Conservation (phyloP, 495 filamentous ascomycete genomes). For the Coniosporium apollinis region DNA sequence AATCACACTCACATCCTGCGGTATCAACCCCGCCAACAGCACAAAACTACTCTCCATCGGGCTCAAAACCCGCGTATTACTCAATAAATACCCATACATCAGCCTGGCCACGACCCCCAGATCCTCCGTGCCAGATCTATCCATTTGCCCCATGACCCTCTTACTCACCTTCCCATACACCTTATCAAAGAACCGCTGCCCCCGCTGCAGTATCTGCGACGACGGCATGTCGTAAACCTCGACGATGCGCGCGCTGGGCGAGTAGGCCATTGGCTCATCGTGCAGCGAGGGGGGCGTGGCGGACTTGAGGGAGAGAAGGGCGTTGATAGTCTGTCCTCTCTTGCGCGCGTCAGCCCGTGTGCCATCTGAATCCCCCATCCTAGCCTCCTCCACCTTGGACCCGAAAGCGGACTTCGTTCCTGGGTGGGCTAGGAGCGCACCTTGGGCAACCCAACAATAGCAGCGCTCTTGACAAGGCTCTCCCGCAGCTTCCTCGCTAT, state of each 20-base stretch:
- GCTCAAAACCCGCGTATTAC: slow-evolving; percentile 30
- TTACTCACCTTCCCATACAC: slow-evolving; percentile 36
- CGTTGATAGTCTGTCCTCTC: slow-evolving; percentile 31
- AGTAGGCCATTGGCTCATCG: slow-evolving; percentile 24
- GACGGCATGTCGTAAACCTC: slow-evolving; percentile 23
- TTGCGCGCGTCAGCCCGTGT: too few species aligned
- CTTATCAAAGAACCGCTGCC: slow-evolving; percentile 32
- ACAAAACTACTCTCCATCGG: slow-evolving; percentile 34
- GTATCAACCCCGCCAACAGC: slow-evolving; percentile 38
- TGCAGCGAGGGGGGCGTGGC: slow-evolving; percentile 30
- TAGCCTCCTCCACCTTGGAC: too few species aligned
- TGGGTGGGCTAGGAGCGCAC: slow-evolving; percentile 22
- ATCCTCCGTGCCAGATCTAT: slow-evolving; percentile 36
- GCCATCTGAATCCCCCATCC: too few species aligned
- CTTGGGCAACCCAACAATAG: slow-evolving; percentile 37
- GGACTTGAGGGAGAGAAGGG: slow-evolving; percentile 30
- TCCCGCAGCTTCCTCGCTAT: slow-evolving; percentile 36
- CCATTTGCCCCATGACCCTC: slow-evolving; percentile 37
- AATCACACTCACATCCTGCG: slow-evolving; percentile 29
- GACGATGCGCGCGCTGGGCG: slow-evolving; percentile 25
- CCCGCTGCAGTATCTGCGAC: slow-evolving; percentile 28
- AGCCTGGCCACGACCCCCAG: slow-evolving; percentile 33
- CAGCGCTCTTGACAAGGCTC: slow-evolving; percentile 33
- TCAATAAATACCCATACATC: slow-evolving; percentile 36
- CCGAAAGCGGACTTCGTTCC: too few species aligned